Percentiles rank a stretch among this genome's conserved stretches.
phyloP scores from a whole-genome alignment of 192 early-diverging fungal species.

The Coemansia guatemalensis region DNA sequence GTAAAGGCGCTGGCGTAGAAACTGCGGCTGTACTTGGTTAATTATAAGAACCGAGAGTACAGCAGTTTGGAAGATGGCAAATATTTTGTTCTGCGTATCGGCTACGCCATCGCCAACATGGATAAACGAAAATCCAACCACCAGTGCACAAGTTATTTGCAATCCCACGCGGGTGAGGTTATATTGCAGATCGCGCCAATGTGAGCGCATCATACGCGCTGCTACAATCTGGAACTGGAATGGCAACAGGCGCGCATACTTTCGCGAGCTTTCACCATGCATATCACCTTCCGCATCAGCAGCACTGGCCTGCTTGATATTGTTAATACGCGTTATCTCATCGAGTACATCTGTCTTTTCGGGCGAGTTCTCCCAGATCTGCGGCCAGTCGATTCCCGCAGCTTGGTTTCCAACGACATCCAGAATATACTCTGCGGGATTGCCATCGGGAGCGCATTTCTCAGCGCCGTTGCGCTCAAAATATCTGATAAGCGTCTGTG shows the following conservation, averaged over 20 bases:
- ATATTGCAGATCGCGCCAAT: constrained; percentile 74
- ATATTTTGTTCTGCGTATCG: constrained; percentile 68
- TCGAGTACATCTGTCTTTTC: constrained; percentile 44
- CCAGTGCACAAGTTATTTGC: constrained; percentile 58
- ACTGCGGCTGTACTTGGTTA: constrained; percentile 67
- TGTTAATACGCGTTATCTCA: constrained; percentile 51
- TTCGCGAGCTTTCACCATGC: constrained; percentile 28
- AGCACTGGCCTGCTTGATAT: constrained; percentile 40
- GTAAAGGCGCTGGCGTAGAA: constrained; percentile 66
- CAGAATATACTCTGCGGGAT: constrained; percentile 87
- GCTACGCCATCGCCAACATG: constrained; percentile 55
- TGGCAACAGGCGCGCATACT: constrained; percentile 51
- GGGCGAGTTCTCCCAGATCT: constrained; percentile 64
- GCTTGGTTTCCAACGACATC: constrained; percentile 64
- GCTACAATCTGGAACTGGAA: constrained; percentile 63
- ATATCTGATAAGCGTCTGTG: constrained; percentile 64
- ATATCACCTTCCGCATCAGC: constrained; percentile 6
- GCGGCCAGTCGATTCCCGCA: constrained; percentile 63
- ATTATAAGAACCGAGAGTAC: constrained; percentile 71
- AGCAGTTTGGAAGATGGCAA: constrained; percentile 70
- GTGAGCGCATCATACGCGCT: constrained; percentile 62
- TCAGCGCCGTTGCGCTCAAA: constrained; percentile 77
- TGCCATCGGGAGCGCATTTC: constrained; percentile 63
- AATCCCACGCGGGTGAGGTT: constrained; percentile 72
- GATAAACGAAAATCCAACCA: constrained; percentile 76